phyloP scores from a whole-genome alignment of 2,329 filamentous ascomycete genomes.

The Aspergillus alliaceus region DNA sequence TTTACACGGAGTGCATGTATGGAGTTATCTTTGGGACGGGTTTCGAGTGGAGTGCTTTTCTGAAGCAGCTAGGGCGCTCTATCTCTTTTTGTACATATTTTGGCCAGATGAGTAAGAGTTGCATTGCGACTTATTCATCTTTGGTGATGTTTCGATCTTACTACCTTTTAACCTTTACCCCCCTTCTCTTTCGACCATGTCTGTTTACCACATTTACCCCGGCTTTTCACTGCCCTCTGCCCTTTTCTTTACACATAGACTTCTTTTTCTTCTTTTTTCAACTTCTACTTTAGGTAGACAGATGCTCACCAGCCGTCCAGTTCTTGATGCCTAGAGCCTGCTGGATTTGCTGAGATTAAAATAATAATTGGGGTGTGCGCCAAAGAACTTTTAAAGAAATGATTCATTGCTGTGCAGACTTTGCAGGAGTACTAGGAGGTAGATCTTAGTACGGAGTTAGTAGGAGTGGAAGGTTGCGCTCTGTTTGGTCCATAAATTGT shows the following conservation, averaged over 20 bases:
- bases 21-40: constrained; percentile 27
- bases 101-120: constrained; percentile 21
- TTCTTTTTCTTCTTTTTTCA: constrained; percentile 20
- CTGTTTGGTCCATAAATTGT: too few relatives aligned
- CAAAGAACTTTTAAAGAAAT: too few relatives aligned
- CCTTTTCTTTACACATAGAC: constrained; percentile 26
- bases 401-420: background rate
- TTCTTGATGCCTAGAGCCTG: constrained; percentile 21
- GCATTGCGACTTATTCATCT: constrained; percentile 18
- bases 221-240: constrained; percentile 11
- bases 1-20: constrained; percentile 21
- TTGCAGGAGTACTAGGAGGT: too few relatives aligned
- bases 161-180: constrained; percentile 12
- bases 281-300: constrained; percentile 10
- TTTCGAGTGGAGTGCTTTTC: constrained; percentile 22
- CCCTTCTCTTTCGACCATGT: constrained; percentile 10
- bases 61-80: constrained; percentile 17
- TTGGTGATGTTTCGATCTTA: constrained; percentile 9
- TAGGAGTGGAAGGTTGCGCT: too few relatives aligned
- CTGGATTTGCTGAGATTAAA: constrained; percentile 15
- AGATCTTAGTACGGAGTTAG: too few relatives aligned
- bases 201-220: constrained; percentile 11
- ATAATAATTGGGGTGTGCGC: constrained; percentile 7
- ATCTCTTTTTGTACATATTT: constrained; percentile 21
- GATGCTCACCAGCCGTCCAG: constrained; percentile 4